phyloP scores from a whole-genome alignment of 1,284 basidiomycete genomes.

The Pseudozyma tsukubaensis region DNA sequence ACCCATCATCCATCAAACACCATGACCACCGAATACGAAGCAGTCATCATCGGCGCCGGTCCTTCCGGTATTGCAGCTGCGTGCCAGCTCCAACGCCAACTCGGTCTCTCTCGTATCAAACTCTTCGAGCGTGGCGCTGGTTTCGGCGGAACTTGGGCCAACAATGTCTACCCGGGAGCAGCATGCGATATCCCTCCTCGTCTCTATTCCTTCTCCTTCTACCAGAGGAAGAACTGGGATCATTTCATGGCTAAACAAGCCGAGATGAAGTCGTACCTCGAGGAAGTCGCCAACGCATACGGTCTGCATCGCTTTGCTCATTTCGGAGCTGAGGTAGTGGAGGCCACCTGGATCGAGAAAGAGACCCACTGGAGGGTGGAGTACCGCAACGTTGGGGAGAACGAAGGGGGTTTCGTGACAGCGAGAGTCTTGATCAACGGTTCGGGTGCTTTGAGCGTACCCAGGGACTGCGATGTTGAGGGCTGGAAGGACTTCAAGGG shows the following conservation, averaged over 20 bases:
- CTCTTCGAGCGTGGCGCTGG: slow-evolving; percentile 35
- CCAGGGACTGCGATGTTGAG: slow-evolving; percentile 42
- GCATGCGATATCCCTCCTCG: slow-evolving; percentile 54
- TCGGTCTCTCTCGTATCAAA: slow-evolving; percentile 33
- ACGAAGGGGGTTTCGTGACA: slow-evolving; percentile 22
- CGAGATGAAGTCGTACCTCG: slow-evolving; percentile 49
- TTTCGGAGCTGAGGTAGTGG: slow-evolving; percentile 38
- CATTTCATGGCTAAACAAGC: slow-evolving; percentile 31
- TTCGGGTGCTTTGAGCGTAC: slow-evolving; percentile 43
- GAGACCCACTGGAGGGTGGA: slow-evolving; percentile 49
- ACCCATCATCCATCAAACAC: background rate
- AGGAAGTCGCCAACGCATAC: slow-evolving; percentile 29
- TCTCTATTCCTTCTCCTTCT: slow-evolving; percentile 53
- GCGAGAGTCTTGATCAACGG: slow-evolving; percentile 36
- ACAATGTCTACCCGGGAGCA: slow-evolving; percentile 52
- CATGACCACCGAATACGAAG: slow-evolving; percentile 41
- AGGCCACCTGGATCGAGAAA: slow-evolving; percentile 40
- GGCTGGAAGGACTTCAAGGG: slow-evolving; percentile 49
- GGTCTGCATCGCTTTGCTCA: slow-evolving; percentile 27
- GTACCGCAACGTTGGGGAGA: slow-evolving; percentile 5
- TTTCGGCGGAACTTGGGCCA: slow-evolving; percentile 52
- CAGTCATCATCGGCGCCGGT: slow-evolving; percentile 49
- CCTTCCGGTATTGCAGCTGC: slow-evolving; percentile 41
- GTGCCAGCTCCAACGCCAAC: slow-evolving; percentile 28
- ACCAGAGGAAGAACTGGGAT: slow-evolving; percentile 38